A percentile compares a stretch with the other conserved stretches of the same genome.
These are phyloP conservation scores for Dictyophora rubrovolvata DNA, from an alignment of 768 basidiomycete species.

Conservation along the genomic window DNA sequence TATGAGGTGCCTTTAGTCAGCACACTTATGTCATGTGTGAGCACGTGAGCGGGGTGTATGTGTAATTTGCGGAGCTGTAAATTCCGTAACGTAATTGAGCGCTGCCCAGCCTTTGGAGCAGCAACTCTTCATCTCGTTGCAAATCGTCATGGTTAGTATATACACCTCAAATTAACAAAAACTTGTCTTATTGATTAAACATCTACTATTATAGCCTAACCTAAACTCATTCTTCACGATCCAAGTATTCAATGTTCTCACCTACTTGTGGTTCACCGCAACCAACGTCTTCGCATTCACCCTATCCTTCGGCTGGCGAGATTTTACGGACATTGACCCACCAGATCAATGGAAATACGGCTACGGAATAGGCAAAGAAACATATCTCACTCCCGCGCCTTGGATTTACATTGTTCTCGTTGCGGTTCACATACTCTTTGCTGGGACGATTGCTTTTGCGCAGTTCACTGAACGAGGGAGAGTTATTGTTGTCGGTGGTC, in stretches of 20 bases:
- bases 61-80: no score
- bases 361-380: constrained; percentile 11
- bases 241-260: constrained; percentile 10
- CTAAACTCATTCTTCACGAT: neutral
- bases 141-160: no score
- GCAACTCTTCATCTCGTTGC: no score
- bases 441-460: constrained; percentile 8
- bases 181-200: no score
- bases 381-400: constrained; percentile 8
- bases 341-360: constrained; percentile 9
- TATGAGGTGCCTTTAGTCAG: no score
- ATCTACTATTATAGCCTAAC: neutral
- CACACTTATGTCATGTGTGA: no score
- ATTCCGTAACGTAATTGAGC: no score
- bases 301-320: constrained; percentile 9
- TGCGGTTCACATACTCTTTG: constrained; percentile 9
- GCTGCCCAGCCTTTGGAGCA: no score
- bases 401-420: constrained; percentile 9
- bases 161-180: no score
- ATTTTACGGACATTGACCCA: constrained; percentile 4
- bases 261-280: constrained; percentile 10
- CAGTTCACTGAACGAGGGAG: constrained; percentile 11
- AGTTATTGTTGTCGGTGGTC: constrained; percentile 8
- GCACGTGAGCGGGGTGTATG: no score
- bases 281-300: constrained; percentile 11